A percentile compares a stretch with the other conserved stretches of the same genome.
Conservation (phyloP, 1,284 basidiomycete genomes). For the Termitomyces sp. region DNA sequence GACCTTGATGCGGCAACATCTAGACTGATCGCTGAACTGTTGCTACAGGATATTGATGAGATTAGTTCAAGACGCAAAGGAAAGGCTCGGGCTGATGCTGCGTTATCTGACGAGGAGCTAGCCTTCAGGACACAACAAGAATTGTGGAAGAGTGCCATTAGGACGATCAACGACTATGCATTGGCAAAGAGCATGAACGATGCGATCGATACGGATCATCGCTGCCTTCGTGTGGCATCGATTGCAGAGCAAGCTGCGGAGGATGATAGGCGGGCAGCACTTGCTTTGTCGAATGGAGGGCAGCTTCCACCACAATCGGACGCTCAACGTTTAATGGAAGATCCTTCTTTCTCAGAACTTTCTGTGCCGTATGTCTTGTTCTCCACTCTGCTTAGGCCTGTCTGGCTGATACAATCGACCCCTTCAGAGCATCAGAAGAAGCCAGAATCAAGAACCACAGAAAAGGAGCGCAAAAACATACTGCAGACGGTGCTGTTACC, state of each 20-base stretch:
- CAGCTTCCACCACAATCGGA: conserved; percentile 22
- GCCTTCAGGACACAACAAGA: conserved; percentile 13
- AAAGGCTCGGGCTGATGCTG: conserved; percentile 13
- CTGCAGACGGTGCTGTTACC: background rate
- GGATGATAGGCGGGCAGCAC: conserved; percentile 29
- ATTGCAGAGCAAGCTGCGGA: conserved; percentile 27
- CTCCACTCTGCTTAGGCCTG: background rate
- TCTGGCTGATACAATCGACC: background rate
- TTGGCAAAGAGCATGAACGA: conserved; percentile 25
- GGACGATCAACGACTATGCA: conserved; percentile 19
- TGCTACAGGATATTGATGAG: conserved; percentile 12
- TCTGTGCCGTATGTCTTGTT: conserved; percentile 5
- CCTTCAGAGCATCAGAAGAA: background rate
- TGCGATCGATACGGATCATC: conserved; percentile 24
- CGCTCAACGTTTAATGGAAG: conserved; percentile 26
- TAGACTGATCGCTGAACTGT: conserved; percentile 10
- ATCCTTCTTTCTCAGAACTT: conserved; percentile 19
- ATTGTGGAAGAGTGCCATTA: conserved; percentile 8
- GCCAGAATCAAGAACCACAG: background rate
- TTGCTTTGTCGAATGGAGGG: conserved; percentile 23
- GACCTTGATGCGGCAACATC: conserved; percentile 11
- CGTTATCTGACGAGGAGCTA: conserved; percentile 17
- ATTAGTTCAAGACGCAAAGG: conserved; percentile 13
- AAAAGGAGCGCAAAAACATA: background rate
- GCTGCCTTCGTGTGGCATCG: conserved; percentile 21